Evolutionary conservation across 768 basidiomycete species (phyloP), one percentile per base, ranked within the genome.

Genomic region (Astraeus odoratus): DNA sequence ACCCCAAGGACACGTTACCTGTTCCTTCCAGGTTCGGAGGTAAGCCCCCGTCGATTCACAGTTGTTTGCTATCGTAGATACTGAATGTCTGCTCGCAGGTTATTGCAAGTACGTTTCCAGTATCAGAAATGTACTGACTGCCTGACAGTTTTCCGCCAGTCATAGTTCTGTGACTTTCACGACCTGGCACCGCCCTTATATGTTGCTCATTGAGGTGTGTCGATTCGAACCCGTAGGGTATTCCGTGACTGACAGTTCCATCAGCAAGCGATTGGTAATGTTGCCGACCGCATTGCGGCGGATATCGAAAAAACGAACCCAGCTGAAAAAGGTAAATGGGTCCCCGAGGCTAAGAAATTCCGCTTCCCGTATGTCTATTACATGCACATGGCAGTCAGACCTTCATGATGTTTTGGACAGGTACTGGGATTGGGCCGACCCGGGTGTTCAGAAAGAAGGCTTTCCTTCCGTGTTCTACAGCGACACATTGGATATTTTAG

Each of bases 341-440:
- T 51, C 24, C 12, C 34, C 3, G 47, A 51, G 19, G 59, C 61
- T 10, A 51, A 55, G 25, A 42, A 58, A 29, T 42, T 61, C 24
- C 52, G 60, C 5, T 64, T 60, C 38, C 62, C 62, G 59, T 56
- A n/a, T 13, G 60, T 49, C 27, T 12, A 7, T 19, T 16, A 20
- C 10, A 18, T 37, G 34, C 8, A 33, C 22, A 27, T n/a, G 6
- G 5, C 16, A 24, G n/a, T 19, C 16, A 29, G n/a, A 18, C 16
- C 9, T 29, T 33, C 29, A 47, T 34, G 49, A 33, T 24, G 16
- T 36, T 30, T 26, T 30, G 4, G 18, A 12, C 37, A 62, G 57
- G 26, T 61, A 55, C 41, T 63, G 61, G 58, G 58, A 63, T 43
- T 63, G 61, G 59, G 60, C 53, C 2, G 60, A 51, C 20, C 51